Percentiles rank a stretch among this genome's conserved stretches.
These are phyloP conservation scores for Solanum microdontum DNA, from an alignment of 257 asterid genomes.

Conservation along the genomic window DNA sequence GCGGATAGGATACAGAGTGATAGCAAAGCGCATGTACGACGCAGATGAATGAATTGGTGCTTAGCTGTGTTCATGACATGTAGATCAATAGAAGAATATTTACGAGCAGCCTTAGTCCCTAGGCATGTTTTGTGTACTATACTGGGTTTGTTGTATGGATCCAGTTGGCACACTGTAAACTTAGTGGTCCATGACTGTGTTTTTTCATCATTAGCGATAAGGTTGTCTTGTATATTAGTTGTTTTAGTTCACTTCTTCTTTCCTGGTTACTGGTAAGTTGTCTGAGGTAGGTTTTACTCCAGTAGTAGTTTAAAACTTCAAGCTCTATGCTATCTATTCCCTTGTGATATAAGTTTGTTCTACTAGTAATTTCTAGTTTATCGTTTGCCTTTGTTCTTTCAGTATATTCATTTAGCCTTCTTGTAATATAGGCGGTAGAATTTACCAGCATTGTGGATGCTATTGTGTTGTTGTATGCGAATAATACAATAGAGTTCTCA, in stretches of 20 bases:
- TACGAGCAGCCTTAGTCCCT: not conserved
- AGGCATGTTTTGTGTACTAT: not conserved
- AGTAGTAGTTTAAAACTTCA: not conserved
- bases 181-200: not conserved
- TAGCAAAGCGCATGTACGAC: slow-evolving; percentile 62
- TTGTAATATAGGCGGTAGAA: too few species aligned
- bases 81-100: not conserved
- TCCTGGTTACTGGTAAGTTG: not conserved
- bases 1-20: slow-evolving; percentile 79
- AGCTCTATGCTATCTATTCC: not conserved
- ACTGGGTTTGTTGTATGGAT: slow-evolving; percentile 5
- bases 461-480: not conserved
- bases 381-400: not conserved
- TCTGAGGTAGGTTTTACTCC: not conserved
- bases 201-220: slow-evolving; percentile 1
- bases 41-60: slow-evolving; percentile 28
- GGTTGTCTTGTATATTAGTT: slow-evolving; percentile 20
- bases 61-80: not conserved
- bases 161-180: slow-evolving; percentile 8
- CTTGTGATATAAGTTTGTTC: not conserved
- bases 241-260: not conserved
- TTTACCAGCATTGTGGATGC: not conserved
- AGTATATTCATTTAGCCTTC: too few species aligned
- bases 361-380: not conserved
- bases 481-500: too few species aligned